These are phyloP conservation scores for Amanita polypyramis DNA, from an alignment of 768 basidiomycete genomes.

Conservation along the genomic window DNA sequence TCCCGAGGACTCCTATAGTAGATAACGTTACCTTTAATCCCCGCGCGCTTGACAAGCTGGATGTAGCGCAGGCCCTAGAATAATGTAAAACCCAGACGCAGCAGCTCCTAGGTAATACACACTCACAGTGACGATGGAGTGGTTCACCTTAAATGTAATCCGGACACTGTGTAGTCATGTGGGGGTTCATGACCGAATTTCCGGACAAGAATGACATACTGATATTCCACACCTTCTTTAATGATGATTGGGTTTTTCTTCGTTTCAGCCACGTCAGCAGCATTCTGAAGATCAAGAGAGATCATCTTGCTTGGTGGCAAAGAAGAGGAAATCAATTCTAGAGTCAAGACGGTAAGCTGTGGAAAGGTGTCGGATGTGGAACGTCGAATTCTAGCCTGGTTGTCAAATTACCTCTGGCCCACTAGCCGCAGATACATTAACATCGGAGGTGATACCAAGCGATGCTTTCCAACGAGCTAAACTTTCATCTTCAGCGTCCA, in stretches of 20 bases:
- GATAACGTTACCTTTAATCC: constrained; percentile 49
- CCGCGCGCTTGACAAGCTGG: constrained; percentile 77
- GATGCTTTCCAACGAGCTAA: constrained; percentile 94
- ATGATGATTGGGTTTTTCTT: constrained; percentile 75
- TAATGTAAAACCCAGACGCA: constrained; percentile 3
- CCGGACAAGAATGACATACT: constrained; percentile 33
- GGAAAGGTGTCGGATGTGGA: constrained; percentile 14
- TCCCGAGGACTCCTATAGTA: constrained; percentile 2
- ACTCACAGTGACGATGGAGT: constrained; percentile 75
- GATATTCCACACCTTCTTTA: constrained; percentile 86
- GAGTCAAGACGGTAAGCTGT: constrained; percentile 62
- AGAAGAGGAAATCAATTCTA: constrained; percentile 74
- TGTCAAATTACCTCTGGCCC: constrained; percentile 53
- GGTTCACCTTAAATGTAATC: constrained; percentile 80
- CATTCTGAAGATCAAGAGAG: constrained; percentile 52
- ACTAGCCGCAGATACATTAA: constrained; percentile 20
- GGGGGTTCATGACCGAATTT: background rate
- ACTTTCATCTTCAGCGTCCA: constrained; percentile 89
- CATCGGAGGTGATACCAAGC: constrained; percentile 67
- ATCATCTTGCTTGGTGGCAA: constrained; percentile 54
- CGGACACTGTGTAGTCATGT: constrained; percentile 42
- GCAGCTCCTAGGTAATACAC: background rate
- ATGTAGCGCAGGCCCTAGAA: constrained; percentile 72
- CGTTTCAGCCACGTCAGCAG: constrained; percentile 32
- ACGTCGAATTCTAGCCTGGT: background rate